Evolutionary conservation across 192 early-diverging fungal genomes (phyloP).

Genomic region (Coemansia sp.): DNA sequence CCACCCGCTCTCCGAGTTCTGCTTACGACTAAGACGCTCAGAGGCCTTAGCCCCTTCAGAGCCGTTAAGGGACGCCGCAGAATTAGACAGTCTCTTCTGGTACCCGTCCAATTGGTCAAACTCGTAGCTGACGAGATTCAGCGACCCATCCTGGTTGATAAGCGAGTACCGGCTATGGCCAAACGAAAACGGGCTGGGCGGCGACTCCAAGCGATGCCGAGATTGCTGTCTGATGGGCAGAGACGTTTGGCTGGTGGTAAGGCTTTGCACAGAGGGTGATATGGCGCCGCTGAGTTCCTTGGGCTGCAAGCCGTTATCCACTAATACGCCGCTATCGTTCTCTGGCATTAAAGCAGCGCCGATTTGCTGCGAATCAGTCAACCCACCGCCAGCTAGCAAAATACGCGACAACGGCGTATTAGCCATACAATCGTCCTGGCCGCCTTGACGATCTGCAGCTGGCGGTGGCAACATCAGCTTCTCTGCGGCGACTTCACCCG

Average conservation of each 20-base stretch:
- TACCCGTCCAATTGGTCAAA: conserved; percentile 54
- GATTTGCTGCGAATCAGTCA: conserved; percentile 12
- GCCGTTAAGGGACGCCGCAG: conserved; percentile 10
- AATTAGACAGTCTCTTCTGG: conserved; percentile 41
- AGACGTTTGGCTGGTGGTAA: conserved; percentile 26
- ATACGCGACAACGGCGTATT: conserved; percentile 18
- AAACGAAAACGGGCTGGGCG: conserved; percentile 51
- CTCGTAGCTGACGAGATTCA: conserved; percentile 48
- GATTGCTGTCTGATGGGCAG: conserved; percentile 8
- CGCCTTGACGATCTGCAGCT: background rate
- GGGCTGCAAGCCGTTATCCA: conserved; percentile 7
- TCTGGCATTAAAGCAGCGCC: conserved; percentile 4
- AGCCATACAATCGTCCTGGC: conserved; percentile 13
- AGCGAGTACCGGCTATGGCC: conserved; percentile 54
- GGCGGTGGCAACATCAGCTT: conserved; percentile 18
- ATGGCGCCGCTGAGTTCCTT: background rate
- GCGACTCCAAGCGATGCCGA: conserved; percentile 14
- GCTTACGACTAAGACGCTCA: conserved; percentile 33
- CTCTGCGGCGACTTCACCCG: background rate
- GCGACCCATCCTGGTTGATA: conserved; percentile 54
- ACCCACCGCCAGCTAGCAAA: background rate
- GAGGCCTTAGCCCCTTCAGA: conserved; percentile 6
- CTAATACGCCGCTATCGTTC: conserved; percentile 49
- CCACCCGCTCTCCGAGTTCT: conserved; percentile 24
- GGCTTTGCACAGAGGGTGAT: conserved; percentile 12